A percentile compares a stretch with the other conserved stretches of the same genome.
Evolutionary conservation across 2,329 filamentous ascomycete species (phyloP).

Genomic region (Alternaria sp.): DNA sequence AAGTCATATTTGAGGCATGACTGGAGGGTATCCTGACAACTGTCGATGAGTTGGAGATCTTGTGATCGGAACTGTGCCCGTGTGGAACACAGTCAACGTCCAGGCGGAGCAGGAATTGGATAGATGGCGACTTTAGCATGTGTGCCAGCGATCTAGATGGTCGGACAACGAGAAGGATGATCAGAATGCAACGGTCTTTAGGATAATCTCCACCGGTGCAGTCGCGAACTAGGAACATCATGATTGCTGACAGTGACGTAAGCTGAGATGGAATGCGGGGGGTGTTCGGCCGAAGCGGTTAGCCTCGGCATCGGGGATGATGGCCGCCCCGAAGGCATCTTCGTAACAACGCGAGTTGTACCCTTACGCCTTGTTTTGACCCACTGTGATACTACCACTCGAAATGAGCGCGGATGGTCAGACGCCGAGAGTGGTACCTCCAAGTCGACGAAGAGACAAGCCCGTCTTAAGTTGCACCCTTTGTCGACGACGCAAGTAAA

Average conservation of each 20-base stretch:
- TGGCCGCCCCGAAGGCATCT: not conserved
- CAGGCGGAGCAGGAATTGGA: not conserved
- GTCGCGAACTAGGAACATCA: not conserved
- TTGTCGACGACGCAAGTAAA: slow-evolving; percentile 37
- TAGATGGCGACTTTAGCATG: not conserved
- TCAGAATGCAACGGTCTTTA: not conserved
- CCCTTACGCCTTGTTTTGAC: not conserved
- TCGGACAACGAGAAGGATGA: not conserved
- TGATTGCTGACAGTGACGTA: not conserved
- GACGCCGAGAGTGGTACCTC: slow-evolving; percentile 29
- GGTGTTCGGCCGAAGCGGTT: not conserved
- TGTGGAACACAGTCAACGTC: not conserved
- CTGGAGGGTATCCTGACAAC: not conserved
- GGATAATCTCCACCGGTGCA: not conserved
- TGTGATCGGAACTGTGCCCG: not conserved
- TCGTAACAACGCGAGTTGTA: not conserved
- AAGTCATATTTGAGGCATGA: not conserved
- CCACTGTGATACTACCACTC: not conserved
- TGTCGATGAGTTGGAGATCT: not conserved
- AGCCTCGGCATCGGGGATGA: not conserved
- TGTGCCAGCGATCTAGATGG: not conserved
- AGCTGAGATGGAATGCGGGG: not conserved
- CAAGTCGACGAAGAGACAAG: slow-evolving; percentile 40
- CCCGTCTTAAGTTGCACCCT: slow-evolving; percentile 40
- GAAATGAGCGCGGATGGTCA: slow-evolving; percentile 29